Conservation (phyloP, 2,329 filamentous ascomycete species). For the Blastomyces silverae region DNA sequence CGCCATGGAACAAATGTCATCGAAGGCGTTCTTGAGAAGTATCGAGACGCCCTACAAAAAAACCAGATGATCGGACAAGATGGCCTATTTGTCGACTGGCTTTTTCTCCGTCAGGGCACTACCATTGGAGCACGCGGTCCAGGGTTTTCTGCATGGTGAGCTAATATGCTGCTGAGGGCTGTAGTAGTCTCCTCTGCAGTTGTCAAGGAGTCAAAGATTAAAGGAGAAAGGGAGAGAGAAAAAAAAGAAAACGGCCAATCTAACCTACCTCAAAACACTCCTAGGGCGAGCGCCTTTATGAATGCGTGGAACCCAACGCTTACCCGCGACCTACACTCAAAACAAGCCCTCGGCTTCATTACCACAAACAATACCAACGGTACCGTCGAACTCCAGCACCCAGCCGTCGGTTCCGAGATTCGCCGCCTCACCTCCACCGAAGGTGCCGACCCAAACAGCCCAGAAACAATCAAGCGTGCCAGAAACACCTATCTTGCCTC, state of each 20-base stretch:
- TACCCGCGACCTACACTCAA: neutral
- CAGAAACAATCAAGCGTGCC: conserved; percentile 1
- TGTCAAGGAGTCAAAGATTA: neutral
- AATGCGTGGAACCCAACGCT: neutral
- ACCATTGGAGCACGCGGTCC: neutral
- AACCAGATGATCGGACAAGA: neutral
- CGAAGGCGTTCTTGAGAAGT: conserved; percentile 34
- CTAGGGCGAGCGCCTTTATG: neutral
- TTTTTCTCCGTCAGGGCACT: neutral
- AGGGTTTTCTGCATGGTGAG: neutral
- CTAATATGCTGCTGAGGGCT: neutral
- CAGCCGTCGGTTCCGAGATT: neutral
- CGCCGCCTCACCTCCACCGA: neutral
- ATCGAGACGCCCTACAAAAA: conserved; percentile 28
- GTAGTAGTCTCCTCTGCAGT: neutral
- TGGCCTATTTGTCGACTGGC: neutral
- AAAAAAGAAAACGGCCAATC: neutral
- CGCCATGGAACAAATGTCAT: conserved; percentile 18
- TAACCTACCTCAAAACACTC: neutral
- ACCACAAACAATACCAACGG: neutral
- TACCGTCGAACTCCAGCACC: neutral
- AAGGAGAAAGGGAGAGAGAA: no score
- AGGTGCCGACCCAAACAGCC: neutral
- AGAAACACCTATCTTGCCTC: neutral
- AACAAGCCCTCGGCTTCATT: neutral